Evolutionary conservation across 2,329 filamentous ascomycete species (phyloP).

Genomic region (Xylariaceae sp.): DNA sequence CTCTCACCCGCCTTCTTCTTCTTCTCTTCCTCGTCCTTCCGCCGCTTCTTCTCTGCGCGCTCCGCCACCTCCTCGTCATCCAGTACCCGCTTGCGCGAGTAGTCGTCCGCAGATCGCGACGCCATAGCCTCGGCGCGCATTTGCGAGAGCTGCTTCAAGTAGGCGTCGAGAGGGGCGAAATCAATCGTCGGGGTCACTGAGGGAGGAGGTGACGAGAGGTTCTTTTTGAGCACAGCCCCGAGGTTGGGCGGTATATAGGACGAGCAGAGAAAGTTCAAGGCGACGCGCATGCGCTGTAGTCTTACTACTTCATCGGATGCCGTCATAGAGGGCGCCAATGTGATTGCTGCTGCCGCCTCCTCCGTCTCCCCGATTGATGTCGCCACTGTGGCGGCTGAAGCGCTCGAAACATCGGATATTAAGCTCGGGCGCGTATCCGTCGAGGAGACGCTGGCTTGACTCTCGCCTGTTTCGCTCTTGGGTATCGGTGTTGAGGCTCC

Average conservation of each 20-base stretch:
- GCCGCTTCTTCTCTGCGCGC: conserved; percentile 75
- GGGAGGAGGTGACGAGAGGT: conserved; percentile 29
- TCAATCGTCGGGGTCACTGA: conserved; percentile 43
- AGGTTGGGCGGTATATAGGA: conserved; percentile 53
- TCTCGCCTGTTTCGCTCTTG: conserved; percentile 32
- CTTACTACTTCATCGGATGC: conserved; percentile 45
- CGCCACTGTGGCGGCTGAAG: conserved; percentile 34
- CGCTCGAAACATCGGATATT: conserved; percentile 41
- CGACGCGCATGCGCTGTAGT: conserved; percentile 61
- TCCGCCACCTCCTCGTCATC: conserved; percentile 65
- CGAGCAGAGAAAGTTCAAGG: conserved; percentile 60
- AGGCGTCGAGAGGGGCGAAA: conserved; percentile 67
- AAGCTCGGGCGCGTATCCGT: conserved; percentile 30
- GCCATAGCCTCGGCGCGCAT: conserved; percentile 69
- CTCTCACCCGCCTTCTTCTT: conserved; percentile 74
- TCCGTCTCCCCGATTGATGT: conserved; percentile 4
- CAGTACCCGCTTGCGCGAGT: conserved; percentile 61
- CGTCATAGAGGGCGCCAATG: conserved; percentile 38
- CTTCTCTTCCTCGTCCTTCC: conserved; percentile 84
- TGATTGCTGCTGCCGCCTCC: conserved; percentile 10
- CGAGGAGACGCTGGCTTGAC: conserved; percentile 37
- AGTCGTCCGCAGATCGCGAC: conserved; percentile 60
- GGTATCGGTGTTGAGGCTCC: conserved; percentile 21
- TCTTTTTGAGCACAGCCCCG: conserved; percentile 35
- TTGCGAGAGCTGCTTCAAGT: conserved; percentile 61